Conservation (phyloP, 345 rosid species). For the Turnera subulata region DNA sequence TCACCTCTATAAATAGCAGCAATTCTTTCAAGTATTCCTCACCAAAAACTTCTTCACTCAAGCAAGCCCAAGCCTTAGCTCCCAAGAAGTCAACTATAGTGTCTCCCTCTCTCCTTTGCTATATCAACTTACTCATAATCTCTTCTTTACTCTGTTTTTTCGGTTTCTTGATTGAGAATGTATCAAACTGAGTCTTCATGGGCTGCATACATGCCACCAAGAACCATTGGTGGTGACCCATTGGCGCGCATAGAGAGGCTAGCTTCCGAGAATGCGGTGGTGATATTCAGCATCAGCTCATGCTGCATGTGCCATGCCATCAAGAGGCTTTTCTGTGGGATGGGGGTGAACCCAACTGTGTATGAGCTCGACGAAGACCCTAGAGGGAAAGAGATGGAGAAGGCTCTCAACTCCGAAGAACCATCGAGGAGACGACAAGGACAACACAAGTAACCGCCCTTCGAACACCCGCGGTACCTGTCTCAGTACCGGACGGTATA, state of each 20-base stretch:
- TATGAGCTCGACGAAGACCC: constrained; percentile 88
- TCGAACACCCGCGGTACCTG: no score
- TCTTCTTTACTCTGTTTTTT: no score
- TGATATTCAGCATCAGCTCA: constrained; percentile 76
- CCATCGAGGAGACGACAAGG: no score
- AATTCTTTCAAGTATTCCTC: constrained; percentile 18
- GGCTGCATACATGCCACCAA: constrained; percentile 43
- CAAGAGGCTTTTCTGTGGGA: constrained; percentile 75
- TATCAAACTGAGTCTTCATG: constrained; percentile 48
- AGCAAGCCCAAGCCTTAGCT: no score
- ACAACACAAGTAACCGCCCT: no score
- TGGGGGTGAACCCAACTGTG: constrained; percentile 93
- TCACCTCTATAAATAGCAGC: constrained; percentile 43
- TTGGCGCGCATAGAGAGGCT: constrained; percentile 55
- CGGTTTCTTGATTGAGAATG: constrained; percentile 25
- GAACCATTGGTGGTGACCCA: constrained; percentile 30
- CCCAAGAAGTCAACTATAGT: no score
- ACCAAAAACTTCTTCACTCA: no score
- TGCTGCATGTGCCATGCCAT: constrained; percentile 98
- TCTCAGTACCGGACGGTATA: no score
- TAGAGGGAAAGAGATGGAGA: constrained; percentile 58
- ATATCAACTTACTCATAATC: no score
- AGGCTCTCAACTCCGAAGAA: no score
- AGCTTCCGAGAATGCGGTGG: constrained; percentile 85
- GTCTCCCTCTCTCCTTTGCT: no score